Evolutionary conservation across 306 rosid species (phyloP), one percentile per base, ranked within the genome.

Genomic region (Vicia sativa): DNA sequence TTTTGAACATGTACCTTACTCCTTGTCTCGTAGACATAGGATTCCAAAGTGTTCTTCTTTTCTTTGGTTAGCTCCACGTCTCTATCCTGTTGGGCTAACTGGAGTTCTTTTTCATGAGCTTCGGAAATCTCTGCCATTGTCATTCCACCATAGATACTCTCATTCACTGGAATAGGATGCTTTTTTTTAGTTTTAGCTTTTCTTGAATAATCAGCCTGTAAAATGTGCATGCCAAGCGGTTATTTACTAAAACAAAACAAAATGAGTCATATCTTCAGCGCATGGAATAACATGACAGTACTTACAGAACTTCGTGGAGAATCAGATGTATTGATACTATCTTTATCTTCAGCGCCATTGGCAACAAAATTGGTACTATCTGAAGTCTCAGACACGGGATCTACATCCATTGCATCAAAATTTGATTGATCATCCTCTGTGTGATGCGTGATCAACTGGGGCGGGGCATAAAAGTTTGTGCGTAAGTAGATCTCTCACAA

Each of bases 1-100:
- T 43, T 67, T 48, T 42, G 59, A 35, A 72, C 42, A 71, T 18
- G 63, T 85, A 95, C 99, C 97, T 95, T 95, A 77, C 78, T 90
- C 76, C 97, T 84, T 89, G 80, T 95, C 18, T 95, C 97, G 79
- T 95, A 95, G 59, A 95, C 97, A 38, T 88, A 95, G 37, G 99
- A 90, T 77, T 95, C 99, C 76, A 95, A 78, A 15, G 81, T 89
- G 58, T 95, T 95, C 86, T 95, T 95, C 88, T 78, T 88, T 29
- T 87, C 85, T 79, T 90, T 95, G 38, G 99, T 89, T 73, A 59
- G 89, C 85, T 95, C 99, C 84, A 95, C 83, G 11, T 69, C 75
- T 73, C 77, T 84, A 80, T 90, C 97, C 75, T 88, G 97, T 69
- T 74, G 81, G 34, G 92, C 84, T 81, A 95, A 78, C 86, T 79